These are phyloP conservation scores for Wickerhamomyces tratensis DNA, from an alignment of 805 yeast species.

Conservation along the genomic window DNA sequence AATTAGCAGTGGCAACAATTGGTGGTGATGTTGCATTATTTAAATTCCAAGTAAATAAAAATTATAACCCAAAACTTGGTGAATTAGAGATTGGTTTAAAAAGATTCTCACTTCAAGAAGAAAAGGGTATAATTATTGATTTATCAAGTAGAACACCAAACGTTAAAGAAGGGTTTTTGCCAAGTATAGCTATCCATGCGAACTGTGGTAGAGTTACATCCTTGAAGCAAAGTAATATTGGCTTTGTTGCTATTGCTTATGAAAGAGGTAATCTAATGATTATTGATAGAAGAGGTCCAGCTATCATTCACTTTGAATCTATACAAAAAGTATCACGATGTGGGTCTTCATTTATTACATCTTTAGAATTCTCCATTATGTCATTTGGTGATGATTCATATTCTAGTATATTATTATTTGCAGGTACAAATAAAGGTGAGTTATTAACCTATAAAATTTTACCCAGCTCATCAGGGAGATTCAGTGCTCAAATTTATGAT, in stretches of 20 bases:
- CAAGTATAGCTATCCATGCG: slow-evolving; percentile 36
- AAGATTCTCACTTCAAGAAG: slow-evolving; percentile 17
- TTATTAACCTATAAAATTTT: slow-evolving; percentile 52
- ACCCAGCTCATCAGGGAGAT: slow-evolving; percentile 56
- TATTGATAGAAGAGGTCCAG: slow-evolving; percentile 76
- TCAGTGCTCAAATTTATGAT: slow-evolving; percentile 42
- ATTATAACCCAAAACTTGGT: slow-evolving; percentile 27
- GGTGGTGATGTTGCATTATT: slow-evolving; percentile 71
- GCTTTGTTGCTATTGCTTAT: slow-evolving; percentile 78
- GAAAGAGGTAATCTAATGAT: slow-evolving; percentile 65
- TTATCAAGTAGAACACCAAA: slow-evolving; percentile 45
- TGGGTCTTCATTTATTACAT: slow-evolving; percentile 33
- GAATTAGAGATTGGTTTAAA: slow-evolving; percentile 21
- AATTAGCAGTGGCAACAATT: slow-evolving; percentile 56
- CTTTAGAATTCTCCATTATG: slow-evolving; percentile 67
- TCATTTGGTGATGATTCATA: slow-evolving; percentile 55
- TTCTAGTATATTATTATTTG: slow-evolving; percentile 61
- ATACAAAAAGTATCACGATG: slow-evolving; percentile 16
- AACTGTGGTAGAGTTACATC: slow-evolving; percentile 45
- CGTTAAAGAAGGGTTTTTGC: slow-evolving; percentile 53
- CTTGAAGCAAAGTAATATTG: slow-evolving; percentile 60
- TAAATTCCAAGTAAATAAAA: slow-evolving; percentile 51
- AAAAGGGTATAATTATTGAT: slow-evolving; percentile 29
- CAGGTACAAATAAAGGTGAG: slow-evolving; percentile 75
- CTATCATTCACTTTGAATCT: slow-evolving; percentile 40